Conservation (phyloP, 2,329 filamentous ascomycete genomes). For the Emergomyces orientalis region DNA sequence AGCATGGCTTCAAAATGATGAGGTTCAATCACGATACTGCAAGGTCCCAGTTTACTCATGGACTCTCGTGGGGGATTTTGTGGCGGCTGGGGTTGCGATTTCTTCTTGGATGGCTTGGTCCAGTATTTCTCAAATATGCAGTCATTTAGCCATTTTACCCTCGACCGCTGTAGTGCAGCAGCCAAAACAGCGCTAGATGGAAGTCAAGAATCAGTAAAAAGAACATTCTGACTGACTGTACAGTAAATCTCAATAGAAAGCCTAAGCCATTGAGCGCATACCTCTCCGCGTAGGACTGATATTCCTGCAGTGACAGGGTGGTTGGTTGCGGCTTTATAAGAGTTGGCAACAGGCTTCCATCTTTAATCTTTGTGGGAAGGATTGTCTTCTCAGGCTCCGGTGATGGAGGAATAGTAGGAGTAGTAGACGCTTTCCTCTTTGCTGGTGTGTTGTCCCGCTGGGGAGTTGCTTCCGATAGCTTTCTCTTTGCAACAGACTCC, state of each 20-base stretch:
- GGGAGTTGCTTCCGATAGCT: slow-evolving; percentile 32
- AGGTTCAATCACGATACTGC: slow-evolving; percentile 53
- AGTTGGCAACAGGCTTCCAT: slow-evolving; percentile 47
- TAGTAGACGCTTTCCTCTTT: slow-evolving; percentile 29
- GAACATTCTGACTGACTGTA: not conserved
- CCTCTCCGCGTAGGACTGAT: slow-evolving; percentile 52
- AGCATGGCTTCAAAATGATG: slow-evolving; percentile 53
- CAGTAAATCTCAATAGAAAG: not conserved
- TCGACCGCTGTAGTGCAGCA: slow-evolving; percentile 50
- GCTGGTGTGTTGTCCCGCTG: slow-evolving; percentile 23
- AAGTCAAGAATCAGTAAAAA: slow-evolving; percentile 15
- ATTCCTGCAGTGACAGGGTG: slow-evolving; percentile 43
- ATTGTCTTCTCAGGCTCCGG: slow-evolving; percentile 29
- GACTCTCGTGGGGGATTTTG: slow-evolving; percentile 44
- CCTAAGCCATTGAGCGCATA: slow-evolving; percentile 14
- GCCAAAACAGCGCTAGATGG: slow-evolving; percentile 45
- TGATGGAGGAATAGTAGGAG: slow-evolving; percentile 22
- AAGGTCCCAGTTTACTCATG: slow-evolving; percentile 48
- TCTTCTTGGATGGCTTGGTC: slow-evolving; percentile 49
- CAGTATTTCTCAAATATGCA: slow-evolving; percentile 50
- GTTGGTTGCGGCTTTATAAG: slow-evolving; percentile 42
- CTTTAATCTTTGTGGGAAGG: slow-evolving; percentile 45
- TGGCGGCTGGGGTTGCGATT: slow-evolving; percentile 38
- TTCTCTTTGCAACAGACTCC: slow-evolving; percentile 32
- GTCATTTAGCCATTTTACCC: slow-evolving; percentile 47